Evolutionary conservation across 768 basidiomycete genomes (phyloP), one percentile per base, ranked within the genome.

Genomic region (Coprinellus micaceus): DNA sequence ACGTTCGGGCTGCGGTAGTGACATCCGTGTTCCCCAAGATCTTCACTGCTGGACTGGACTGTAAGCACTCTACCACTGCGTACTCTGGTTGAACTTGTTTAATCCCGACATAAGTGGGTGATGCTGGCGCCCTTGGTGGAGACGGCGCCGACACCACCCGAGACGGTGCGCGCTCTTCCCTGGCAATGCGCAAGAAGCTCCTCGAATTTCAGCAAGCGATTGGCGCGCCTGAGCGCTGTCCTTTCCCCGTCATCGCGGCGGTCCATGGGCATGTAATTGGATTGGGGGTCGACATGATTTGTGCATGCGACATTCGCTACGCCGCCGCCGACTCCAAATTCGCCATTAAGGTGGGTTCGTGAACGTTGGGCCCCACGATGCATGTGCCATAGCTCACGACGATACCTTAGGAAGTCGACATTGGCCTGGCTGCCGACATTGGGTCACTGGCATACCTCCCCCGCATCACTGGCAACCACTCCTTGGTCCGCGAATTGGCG

Each of bases 341-440:
- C 65, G 76, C 82, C 5, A 88, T 96, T 72, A 89, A 91, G 74
- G 91, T 85, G 43, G 48, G 77, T 55, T 63, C n/a, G 17, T 40
- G 22, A 26, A 64, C 84, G 46, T 67, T 72, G 43, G 80, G 86
- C 66, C 70, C 81, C 43, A 33, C 28, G 15, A 10, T n/a, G n/a
- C 26, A 10, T 17, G 1, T 5, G 54, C 19, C 9, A 48, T 47
- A 51, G 33, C 24, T n/a, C 47, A 39, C 37, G 46, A 1, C 2
- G 29, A 17, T 21, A 45, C 19, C 67, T 12, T 64, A 92, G 90
- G 91, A 95, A 77, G 86, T 92, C 2, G 89, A 94, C 64, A 79
- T 94, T 24, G 93, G 89, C 0, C 75, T 96, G 0, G 93, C 94
- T 2, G 87, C 94, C 0, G 94, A 95, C 65, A 85, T 94, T 39